Evolutionary conservation across 148 eudicot species (phyloP).

Genomic region (Vaccinium macrocarpon): DNA sequence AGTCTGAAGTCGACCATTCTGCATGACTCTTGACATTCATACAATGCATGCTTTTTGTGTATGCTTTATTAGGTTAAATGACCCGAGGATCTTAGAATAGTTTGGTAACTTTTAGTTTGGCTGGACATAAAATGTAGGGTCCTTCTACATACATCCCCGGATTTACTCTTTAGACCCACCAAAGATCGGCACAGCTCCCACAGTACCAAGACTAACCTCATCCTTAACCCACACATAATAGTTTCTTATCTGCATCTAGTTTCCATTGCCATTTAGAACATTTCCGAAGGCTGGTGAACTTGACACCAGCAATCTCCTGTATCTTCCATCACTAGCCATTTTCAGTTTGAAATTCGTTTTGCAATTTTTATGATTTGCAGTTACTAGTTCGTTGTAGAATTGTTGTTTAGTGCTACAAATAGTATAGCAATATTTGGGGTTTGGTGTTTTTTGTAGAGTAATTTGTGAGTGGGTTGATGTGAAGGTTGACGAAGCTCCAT

Average conservation of each 20-base stretch:
- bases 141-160: neutral
- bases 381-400: neutral
- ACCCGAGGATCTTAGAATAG: neutral
- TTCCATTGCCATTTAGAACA: neutral
- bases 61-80: neutral
- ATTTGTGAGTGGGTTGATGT: neutral
- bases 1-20: neutral
- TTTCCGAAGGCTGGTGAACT: neutral
- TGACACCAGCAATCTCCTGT: neutral
- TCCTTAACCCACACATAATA: neutral
- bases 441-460: neutral
- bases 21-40: neutral
- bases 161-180: neutral
- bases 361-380: neutral
- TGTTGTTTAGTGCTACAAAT: neutral
- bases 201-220: neutral
- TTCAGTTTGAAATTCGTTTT: neutral
- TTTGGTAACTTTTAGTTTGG: neutral
- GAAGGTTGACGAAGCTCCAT: constrained; percentile 1
- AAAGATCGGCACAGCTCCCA: constrained; percentile 7
- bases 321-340: neutral
- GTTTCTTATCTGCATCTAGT: neutral
- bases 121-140: neutral
- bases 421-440: neutral
- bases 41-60: neutral